Conservation (phyloP, 768 basidiomycete genomes). For the Phylloporus arenicola region DNA sequence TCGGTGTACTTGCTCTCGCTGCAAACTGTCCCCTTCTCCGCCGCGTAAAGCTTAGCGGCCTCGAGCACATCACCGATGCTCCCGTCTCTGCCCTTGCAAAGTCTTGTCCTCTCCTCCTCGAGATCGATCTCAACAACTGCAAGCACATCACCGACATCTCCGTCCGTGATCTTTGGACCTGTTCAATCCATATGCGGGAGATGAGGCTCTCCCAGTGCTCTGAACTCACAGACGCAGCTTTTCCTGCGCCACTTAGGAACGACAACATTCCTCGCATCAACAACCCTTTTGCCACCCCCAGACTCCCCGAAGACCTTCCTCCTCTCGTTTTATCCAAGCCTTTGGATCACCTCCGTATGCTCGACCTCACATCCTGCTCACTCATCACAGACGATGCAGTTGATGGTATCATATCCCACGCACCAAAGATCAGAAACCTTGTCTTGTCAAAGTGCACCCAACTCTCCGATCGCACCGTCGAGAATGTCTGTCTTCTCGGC, state of each 20-base stretch:
- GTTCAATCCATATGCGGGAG: conserved; percentile 83
- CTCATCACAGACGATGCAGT: conserved; percentile 78
- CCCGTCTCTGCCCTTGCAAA: conserved; percentile 73
- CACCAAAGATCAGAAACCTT: conserved; percentile 79
- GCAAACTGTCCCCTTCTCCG: conserved; percentile 69
- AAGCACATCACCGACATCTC: conserved; percentile 68
- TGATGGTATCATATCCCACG: conserved; percentile 74
- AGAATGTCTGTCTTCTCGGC: conserved; percentile 82
- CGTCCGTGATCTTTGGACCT: conserved; percentile 78
- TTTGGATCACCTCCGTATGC: conserved; percentile 85
- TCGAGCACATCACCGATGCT: conserved; percentile 68
- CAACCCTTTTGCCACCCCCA: conserved; percentile 40
- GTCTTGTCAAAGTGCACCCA: conserved; percentile 79
- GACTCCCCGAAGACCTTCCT: conserved; percentile 42
- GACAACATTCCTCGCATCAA: conserved; percentile 32
- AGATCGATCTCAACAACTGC: conserved; percentile 90
- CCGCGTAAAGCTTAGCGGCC: conserved; percentile 82
- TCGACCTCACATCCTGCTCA: conserved; percentile 86
- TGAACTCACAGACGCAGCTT: conserved; percentile 76
- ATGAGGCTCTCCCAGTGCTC: conserved; percentile 78
- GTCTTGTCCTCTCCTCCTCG: conserved; percentile 80
- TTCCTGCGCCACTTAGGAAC: conserved; percentile 62
- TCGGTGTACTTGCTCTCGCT: conserved; percentile 73
- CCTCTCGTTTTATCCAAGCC: conserved; percentile 60
- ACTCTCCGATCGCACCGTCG: conserved; percentile 77